A percentile compares a stretch with the other conserved stretches of the same genome.
Evolutionary conservation across 805 yeast species (phyloP).

Genomic region (Vanderwaltozyma yarrowii): DNA sequence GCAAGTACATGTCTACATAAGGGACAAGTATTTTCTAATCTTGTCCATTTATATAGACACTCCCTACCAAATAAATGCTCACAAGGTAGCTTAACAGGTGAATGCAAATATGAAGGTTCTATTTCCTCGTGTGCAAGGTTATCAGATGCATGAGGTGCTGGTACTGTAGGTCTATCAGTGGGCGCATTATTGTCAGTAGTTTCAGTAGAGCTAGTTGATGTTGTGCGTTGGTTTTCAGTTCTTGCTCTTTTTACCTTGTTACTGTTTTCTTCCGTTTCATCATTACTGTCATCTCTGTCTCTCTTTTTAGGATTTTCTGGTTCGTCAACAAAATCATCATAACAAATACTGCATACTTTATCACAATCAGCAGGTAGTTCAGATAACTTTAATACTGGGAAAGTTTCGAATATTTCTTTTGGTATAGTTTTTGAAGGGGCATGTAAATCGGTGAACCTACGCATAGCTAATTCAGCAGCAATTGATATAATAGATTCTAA

Average conservation of each 20-base stretch:
- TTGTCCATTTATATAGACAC: constrained; percentile 83
- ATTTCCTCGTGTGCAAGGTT: constrained; percentile 8
- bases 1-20: constrained; percentile 59
- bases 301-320: constrained; percentile 13
- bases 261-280: constrained; percentile 12
- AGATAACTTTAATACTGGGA: constrained; percentile 31
- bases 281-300: constrained; percentile 18
- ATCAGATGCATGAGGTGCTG: not conserved
- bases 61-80: constrained; percentile 76
- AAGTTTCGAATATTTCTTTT: constrained; percentile 39
- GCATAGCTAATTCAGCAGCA: constrained; percentile 61
- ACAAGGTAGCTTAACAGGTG: constrained; percentile 71
- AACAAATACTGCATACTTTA: constrained; percentile 56
- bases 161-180: constrained; percentile 6
- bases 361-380: constrained; percentile 17
- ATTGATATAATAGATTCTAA: constrained; percentile 51
- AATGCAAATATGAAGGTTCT: constrained; percentile 36
- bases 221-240: constrained; percentile 4
- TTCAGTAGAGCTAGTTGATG: no score
- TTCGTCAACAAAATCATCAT: constrained; percentile 38
- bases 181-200: no score
- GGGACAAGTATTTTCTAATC: constrained; percentile 69
- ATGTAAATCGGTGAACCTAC: constrained; percentile 44
- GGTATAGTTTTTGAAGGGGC: constrained; percentile 41
- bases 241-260: constrained; percentile 12